Evolutionary conservation across 768 basidiomycete genomes (phyloP), one percentile per base, ranked within the genome.

Genomic region (Strobilomyces dryophilus): DNA sequence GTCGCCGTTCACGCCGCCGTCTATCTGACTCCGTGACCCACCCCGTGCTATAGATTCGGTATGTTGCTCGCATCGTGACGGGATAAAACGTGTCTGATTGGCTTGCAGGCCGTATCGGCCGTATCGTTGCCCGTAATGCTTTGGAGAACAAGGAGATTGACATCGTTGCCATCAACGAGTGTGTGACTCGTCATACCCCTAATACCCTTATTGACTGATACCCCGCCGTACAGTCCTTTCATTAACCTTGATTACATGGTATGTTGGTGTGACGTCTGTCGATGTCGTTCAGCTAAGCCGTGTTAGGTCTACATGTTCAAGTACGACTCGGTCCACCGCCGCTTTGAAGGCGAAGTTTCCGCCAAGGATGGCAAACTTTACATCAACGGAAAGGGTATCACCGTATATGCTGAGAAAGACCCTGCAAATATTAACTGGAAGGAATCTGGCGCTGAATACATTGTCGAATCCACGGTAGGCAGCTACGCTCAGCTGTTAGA

Each of bases 231-330:
- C 53, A 95, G 93, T 75, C 95, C 95, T 51, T 99, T 98, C 86
- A 98, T 99, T 59, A 85, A 92, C 70, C 85, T 95, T 62, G 81
- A 86, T 3, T 98, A 99, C 84, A 97, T 98, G 95, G 95, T 88
- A 49, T 32, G 81, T 62, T 36, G 1, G 10, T 44, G 17, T 2
- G 1, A 10, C 40, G 27, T 6, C 34, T 31, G 14, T 20, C 18
- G 34, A 10, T 20, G n/a, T 36, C 29, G 11, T 41, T 15, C 20
- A 39, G 29, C 55, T 60, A 32, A 61, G 18, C 42, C 18, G 31
- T 49, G 18, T 20, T 53, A 92, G 89, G 88, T 94, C 70, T 97
- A 97, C 83, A 93, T 97, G 92, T 95, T 97, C 89, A 95, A 93
- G 79, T 95, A 84, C 69, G 92, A 95, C 71, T 89, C 92, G 52